Evolutionary conservation across 805 yeast genomes (phyloP).

Genomic region (Isabelozyma gotoi): DNA sequence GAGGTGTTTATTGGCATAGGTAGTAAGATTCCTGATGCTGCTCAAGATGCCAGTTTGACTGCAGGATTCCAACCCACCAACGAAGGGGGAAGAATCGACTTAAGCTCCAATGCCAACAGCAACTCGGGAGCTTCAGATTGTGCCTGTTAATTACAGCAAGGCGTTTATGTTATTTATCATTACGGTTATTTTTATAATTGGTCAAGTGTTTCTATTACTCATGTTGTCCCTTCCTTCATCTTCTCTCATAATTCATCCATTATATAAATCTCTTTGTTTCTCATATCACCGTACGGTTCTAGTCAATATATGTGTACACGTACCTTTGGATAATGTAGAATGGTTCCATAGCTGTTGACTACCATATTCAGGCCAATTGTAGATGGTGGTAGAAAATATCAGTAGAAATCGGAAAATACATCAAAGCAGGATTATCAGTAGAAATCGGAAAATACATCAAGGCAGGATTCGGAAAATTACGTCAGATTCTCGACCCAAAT

Average conservation of each 20-base stretch:
- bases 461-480: too few species aligned
- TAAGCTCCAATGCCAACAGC: slow-evolving; percentile 14
- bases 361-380: too few species aligned
- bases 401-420: too few species aligned
- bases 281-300: not conserved
- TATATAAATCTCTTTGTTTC: not conserved
- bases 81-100: slow-evolving; percentile 38
- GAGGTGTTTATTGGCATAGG: slow-evolving; percentile 92
- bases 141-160: slow-evolving; percentile 18
- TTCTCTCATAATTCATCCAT: not conserved
- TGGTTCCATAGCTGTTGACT: not conserved
- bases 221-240: too few species aligned
- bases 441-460: too few species aligned
- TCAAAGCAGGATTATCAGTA: too few species aligned
- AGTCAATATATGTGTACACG: not conserved
- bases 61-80: slow-evolving; percentile 6
- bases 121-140: slow-evolving; percentile 13
- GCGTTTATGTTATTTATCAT: too few species aligned
- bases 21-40: slow-evolving; percentile 65
- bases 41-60: slow-evolving; percentile 8
- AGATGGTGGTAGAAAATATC: too few species aligned
- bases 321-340: not conserved
- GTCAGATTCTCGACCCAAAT: not conserved
- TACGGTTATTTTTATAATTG: too few species aligned
- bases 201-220: too few species aligned